phyloP scores from a whole-genome alignment of 805 yeast genomes.

The Blastobotrys terrestris region DNA sequence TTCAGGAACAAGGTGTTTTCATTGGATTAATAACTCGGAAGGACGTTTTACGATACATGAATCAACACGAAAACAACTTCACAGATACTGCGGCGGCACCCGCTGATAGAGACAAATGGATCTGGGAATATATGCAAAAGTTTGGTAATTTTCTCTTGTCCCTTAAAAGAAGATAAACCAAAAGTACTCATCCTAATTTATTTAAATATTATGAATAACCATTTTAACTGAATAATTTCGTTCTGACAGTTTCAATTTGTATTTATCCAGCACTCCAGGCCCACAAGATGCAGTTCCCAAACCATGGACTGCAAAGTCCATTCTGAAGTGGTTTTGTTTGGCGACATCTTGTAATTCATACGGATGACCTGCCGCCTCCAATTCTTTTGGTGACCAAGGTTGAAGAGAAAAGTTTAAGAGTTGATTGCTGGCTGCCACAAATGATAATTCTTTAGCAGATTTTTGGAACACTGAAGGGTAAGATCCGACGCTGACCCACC shows the following conservation, averaged over 20 bases:
- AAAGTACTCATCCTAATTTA: neutral
- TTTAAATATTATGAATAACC: neutral
- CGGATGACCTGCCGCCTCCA: constrained; percentile 24
- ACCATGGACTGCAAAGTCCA: constrained; percentile 25
- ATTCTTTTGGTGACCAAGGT: constrained; percentile 15
- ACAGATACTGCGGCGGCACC: constrained; percentile 13
- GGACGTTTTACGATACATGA: constrained; percentile 56
- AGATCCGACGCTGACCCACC: constrained; percentile 23
- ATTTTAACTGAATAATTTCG: neutral
- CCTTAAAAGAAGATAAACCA: neutral
- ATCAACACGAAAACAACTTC: neutral
- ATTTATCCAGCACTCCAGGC: constrained; percentile 22
- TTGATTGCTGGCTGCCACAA: neutral
- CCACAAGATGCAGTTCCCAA: constrained; percentile 29
- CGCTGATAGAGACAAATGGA: constrained; percentile 17
- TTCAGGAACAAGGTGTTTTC: constrained; percentile 50
- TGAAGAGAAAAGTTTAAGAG: constrained; percentile 15
- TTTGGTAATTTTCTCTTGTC: constrained; percentile 1
- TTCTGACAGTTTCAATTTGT: constrained; percentile 7
- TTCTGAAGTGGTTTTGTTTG: constrained; percentile 18
- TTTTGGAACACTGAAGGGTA: neutral
- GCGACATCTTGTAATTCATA: constrained; percentile 17
- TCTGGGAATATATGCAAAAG: constrained; percentile 16
- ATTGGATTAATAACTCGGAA: constrained; percentile 81
- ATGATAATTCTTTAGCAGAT: neutral